Conservation (phyloP, 2,329 filamentous ascomycete genomes). For the Acrocalymma vagum region DNA sequence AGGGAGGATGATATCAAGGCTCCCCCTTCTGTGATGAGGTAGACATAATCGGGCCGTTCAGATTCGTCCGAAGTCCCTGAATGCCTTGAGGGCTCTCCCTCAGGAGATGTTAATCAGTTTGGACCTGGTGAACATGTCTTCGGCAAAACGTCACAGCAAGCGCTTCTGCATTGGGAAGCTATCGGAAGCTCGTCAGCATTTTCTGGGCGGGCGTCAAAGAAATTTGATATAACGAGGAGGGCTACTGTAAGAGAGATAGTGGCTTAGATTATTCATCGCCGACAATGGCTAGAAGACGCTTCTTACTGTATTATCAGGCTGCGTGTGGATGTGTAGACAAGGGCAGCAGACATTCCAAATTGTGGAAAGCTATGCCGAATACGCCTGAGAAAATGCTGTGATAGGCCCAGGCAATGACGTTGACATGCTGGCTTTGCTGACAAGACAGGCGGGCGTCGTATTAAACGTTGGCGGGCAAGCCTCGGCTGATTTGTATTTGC, state of each 20-base stretch:
- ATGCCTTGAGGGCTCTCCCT: too few species aligned
- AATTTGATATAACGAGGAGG: slow-evolving; percentile 1
- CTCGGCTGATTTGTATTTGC: slow-evolving; percentile 13
- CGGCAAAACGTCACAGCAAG: neutral
- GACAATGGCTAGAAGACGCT: neutral
- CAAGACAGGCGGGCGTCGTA: slow-evolving; percentile 8
- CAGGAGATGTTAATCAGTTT: too few species aligned
- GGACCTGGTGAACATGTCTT: neutral
- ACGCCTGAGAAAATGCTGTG: too few species aligned
- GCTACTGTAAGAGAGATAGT: slow-evolving; percentile 3
- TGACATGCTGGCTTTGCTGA: slow-evolving; percentile 7
- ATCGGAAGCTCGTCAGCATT: too few species aligned
- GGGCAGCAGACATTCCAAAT: neutral
- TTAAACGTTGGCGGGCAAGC: slow-evolving; percentile 1
- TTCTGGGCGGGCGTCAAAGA: too few species aligned
- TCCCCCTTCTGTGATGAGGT: too few species aligned
- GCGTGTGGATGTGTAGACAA: slow-evolving; percentile 11
- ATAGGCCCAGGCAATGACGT: slow-evolving; percentile 4
- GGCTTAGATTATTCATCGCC: slow-evolving; percentile 13
- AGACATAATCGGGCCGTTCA: too few species aligned
- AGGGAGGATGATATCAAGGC: slow-evolving; percentile 5
- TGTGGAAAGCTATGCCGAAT: slow-evolving; percentile 14
- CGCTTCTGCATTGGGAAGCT: too few species aligned
- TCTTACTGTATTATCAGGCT: neutral
- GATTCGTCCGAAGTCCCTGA: slow-evolving; percentile 1